These are phyloP conservation scores for Purshia tridentata DNA, from an alignment of 306 rosid species.

Conservation along the genomic window DNA sequence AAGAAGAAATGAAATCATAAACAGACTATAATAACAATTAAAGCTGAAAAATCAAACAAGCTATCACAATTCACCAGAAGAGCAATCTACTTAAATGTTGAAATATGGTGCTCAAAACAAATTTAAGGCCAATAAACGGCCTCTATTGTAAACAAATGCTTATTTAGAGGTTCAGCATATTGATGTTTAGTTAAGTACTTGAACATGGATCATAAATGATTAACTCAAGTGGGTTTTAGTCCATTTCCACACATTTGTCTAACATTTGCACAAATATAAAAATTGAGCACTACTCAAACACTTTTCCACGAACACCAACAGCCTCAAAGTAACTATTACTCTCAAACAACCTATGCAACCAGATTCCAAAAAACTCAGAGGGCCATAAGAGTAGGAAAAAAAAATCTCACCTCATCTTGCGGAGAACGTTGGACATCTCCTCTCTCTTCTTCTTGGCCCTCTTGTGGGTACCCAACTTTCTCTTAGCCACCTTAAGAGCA, in stretches of 20 bases:
- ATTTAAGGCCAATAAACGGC: neutral
- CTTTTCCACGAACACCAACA: neutral
- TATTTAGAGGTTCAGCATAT: too few species aligned
- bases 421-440: slow-evolving; percentile 69
- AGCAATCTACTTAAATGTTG: neutral
- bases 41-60: too few species aligned
- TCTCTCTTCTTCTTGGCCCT: slow-evolving; percentile 84
- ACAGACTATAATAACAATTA: neutral
- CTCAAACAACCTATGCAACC: too few species aligned
- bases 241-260: neutral
- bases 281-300: neutral
- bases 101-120: neutral
- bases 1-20: neutral
- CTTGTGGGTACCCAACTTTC: slow-evolving; percentile 78
- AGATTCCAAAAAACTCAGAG: too few species aligned
- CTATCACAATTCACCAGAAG: neutral
- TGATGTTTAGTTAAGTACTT: neutral
- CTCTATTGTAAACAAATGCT: neutral
- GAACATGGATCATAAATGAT: neutral
- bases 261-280: neutral
- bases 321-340: neutral
- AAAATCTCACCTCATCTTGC: slow-evolving; percentile 63
- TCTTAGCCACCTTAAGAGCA: slow-evolving; percentile 69
- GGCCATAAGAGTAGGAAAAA: too few species aligned
- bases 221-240: neutral